These are phyloP conservation scores for Podaxis pistillaris DNA, from an alignment of 768 basidiomycete species.

Conservation along the genomic window DNA sequence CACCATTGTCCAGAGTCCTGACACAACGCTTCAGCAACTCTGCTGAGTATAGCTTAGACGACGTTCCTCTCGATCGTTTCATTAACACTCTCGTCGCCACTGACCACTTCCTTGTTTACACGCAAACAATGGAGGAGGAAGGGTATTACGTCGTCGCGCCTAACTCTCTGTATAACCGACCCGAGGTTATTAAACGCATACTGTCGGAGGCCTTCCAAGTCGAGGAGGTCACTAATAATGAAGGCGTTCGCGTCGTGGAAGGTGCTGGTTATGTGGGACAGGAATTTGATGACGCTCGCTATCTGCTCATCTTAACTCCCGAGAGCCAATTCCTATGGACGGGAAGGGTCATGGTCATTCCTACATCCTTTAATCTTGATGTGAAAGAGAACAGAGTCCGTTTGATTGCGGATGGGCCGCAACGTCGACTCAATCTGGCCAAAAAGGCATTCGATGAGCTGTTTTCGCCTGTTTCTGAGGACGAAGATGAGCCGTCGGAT, in stretches of 20 bases:
- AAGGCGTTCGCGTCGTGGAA: slow-evolving; percentile 42
- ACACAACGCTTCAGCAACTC: slow-evolving; percentile 92
- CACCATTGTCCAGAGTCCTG: slow-evolving; percentile 44
- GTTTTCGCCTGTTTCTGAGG: slow-evolving; percentile 62
- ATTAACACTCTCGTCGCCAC: slow-evolving; percentile 77
- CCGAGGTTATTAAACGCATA: slow-evolving; percentile 75
- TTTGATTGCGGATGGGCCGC: slow-evolving; percentile 87
- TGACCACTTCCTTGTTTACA: slow-evolving; percentile 94
- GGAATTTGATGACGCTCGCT: slow-evolving; percentile 63
- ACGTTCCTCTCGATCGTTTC: slow-evolving; percentile 72
- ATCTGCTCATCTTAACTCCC: slow-evolving; percentile 86
- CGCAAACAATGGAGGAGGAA: slow-evolving; percentile 81
- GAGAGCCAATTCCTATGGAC: slow-evolving; percentile 88
- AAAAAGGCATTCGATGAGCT: slow-evolving; percentile 75
- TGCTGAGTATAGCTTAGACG: slow-evolving; percentile 83
- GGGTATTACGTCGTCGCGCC: slow-evolving; percentile 91
- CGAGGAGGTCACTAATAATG: slow-evolving; percentile 57
- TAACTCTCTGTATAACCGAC: slow-evolving; percentile 68
- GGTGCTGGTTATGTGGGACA: slow-evolving; percentile 40
- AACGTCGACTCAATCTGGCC: slow-evolving; percentile 67
- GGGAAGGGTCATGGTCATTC: slow-evolving; percentile 78
- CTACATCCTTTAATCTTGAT: slow-evolving; percentile 77
- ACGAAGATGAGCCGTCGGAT: slow-evolving; percentile 38
- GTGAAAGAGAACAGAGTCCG: slow-evolving; percentile 88
- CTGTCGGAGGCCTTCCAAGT: slow-evolving; percentile 85